phyloP scores from a whole-genome alignment of 2,329 filamentous ascomycete genomes.

The Rhinocladiella mackenziei region DNA sequence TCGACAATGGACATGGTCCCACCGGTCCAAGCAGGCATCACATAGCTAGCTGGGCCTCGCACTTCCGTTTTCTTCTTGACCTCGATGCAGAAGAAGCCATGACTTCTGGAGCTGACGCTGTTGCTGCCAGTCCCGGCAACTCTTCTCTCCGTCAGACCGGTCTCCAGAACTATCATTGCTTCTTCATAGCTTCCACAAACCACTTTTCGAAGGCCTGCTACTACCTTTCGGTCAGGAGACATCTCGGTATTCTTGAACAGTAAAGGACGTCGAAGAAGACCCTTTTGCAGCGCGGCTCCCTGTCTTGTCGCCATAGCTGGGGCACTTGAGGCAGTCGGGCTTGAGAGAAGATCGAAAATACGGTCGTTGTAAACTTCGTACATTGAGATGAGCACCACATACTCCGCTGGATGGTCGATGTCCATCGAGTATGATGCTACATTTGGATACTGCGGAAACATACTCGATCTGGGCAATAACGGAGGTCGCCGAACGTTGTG shows the following conservation, averaged over 20 bases:
- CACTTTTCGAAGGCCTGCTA: constrained; percentile 85
- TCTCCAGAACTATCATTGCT: constrained; percentile 83
- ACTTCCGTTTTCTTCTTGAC: constrained; percentile 71
- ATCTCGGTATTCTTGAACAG: constrained; percentile 89
- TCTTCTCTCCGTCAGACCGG: constrained; percentile 77
- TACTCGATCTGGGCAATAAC: constrained; percentile 65
- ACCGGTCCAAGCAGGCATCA: constrained; percentile 53
- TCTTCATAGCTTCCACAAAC: constrained; percentile 79
- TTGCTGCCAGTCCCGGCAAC: constrained; percentile 92
- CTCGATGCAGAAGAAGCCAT: constrained; percentile 94
- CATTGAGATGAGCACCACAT: constrained; percentile 89
- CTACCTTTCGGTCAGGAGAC: constrained; percentile 87
- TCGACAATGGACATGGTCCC: constrained; percentile 29
- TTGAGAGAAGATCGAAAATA: constrained; percentile 85
- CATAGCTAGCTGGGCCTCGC: constrained; percentile 47
- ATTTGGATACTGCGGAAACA: constrained; percentile 69
- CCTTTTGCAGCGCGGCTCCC: constrained; percentile 55
- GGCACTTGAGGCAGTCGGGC: constrained; percentile 42
- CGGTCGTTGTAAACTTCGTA: constrained; percentile 99
- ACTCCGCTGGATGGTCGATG: constrained; percentile 68
- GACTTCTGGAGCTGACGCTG: constrained; percentile 83
- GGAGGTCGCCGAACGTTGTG: constrained; percentile 57
- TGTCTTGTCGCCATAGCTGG: constrained; percentile 40
- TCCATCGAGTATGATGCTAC: constrained; percentile 66
- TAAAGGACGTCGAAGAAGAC: constrained; percentile 70